Evolutionary conservation across 148 eudicot genomes (phyloP).

Genomic region (Drosera capensis): DNA sequence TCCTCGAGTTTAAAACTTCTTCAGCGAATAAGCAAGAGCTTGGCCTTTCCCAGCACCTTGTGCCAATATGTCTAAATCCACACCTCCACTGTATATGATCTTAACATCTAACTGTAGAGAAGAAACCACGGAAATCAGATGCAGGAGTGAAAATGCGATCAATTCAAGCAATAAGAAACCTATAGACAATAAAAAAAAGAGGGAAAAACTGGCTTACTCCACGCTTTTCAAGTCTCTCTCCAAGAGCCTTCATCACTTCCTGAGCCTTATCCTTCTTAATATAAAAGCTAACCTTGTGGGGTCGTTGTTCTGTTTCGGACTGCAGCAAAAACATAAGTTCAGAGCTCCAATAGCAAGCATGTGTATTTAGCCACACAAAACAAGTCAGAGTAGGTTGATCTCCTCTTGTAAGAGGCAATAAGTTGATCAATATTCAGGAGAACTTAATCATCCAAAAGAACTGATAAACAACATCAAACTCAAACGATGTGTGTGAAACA

Average conservation of each 20-base stretch:
- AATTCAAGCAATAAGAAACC: too few species aligned
- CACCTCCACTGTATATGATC: constrained; percentile 39
- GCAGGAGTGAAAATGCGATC: too few species aligned
- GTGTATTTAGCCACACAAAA: too few species aligned
- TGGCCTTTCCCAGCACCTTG: constrained; percentile 51
- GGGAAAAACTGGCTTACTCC: constrained; percentile 22
- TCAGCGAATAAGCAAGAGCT: constrained; percentile 32
- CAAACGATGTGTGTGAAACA: too few species aligned
- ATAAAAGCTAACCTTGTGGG: constrained; percentile 45
- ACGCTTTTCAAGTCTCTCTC: constrained; percentile 19
- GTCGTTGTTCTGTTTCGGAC: constrained; percentile 36
- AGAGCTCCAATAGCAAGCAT: too few species aligned
- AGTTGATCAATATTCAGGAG: too few species aligned
- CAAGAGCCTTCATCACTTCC: constrained; percentile 22
- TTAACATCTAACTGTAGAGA: constrained; percentile 32
- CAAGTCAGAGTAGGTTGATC: too few species aligned
- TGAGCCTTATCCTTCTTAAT: constrained; percentile 28
- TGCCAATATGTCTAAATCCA: constrained; percentile 34
- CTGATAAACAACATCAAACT: too few species aligned
- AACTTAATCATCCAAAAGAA: too few species aligned
- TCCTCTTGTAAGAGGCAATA: too few species aligned
- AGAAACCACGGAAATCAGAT: too few species aligned
- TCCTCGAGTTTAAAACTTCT: constrained; percentile 20
- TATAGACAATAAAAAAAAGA: not conserved
- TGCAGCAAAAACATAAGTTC: constrained; percentile 17